A percentile compares a stretch with the other conserved stretches of the same genome.
phyloP scores from a whole-genome alignment of 2,329 filamentous ascomycete species.

The Ascochyta rabiei region DNA sequence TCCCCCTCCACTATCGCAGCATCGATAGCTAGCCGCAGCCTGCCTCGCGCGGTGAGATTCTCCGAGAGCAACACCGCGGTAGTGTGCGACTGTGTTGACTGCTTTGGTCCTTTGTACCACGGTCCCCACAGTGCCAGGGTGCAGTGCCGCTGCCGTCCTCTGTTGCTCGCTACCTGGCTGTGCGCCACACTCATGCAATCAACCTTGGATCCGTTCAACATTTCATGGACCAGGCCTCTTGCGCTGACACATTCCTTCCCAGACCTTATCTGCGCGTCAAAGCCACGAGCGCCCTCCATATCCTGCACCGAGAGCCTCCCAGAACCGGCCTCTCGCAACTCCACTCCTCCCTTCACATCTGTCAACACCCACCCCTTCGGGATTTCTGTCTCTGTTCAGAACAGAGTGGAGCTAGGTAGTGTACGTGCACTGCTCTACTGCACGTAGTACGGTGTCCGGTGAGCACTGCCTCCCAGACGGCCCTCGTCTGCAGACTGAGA shows the following conservation, averaged over 20 bases:
- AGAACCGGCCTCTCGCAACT: conserved; percentile 27
- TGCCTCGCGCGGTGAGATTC: conserved; percentile 2
- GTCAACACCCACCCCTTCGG: conserved; percentile 29
- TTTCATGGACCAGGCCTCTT: conserved; percentile 27
- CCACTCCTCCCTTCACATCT: conserved; percentile 26
- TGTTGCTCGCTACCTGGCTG: conserved; percentile 41
- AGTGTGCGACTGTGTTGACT: conserved; percentile 43
- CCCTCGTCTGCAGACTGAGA: conserved; percentile 22
- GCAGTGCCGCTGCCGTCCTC: conserved; percentile 43
- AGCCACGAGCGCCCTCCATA: conserved; percentile 36
- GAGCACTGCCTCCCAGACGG: conserved; percentile 28
- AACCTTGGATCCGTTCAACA: conserved; percentile 35
- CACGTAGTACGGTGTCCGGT: conserved; percentile 28
- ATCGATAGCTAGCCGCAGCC: conserved; percentile 17
- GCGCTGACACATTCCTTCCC: conserved; percentile 37
- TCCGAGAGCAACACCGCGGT: conserved; percentile 31
- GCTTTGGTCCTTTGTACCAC: conserved; percentile 40
- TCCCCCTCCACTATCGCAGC: conserved; percentile 12
- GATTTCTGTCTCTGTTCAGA: conserved; percentile 23
- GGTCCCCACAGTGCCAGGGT: conserved; percentile 37
- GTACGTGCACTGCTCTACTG: conserved; percentile 26
- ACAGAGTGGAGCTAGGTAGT: conserved; percentile 20
- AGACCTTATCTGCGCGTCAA: conserved; percentile 27
- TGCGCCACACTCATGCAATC: conserved; percentile 47
- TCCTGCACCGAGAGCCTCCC: conserved; percentile 23